Conservation (phyloP, 2,329 filamentous ascomycete genomes). For the Fusarium brevicatenulatum region DNA sequence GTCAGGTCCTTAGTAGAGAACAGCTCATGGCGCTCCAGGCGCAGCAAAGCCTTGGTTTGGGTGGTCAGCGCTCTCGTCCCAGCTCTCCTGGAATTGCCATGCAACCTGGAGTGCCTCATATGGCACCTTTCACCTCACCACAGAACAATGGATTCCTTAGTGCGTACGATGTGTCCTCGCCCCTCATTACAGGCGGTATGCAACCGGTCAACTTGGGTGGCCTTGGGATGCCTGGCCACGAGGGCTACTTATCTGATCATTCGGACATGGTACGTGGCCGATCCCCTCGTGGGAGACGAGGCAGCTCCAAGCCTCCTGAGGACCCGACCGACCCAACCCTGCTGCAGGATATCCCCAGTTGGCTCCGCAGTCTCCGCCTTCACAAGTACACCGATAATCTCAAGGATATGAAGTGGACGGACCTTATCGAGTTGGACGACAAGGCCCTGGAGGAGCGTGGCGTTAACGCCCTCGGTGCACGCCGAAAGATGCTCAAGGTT, state of each 20-base stretch:
- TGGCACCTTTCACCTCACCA: slow-evolving; percentile 82
- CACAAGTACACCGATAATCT: slow-evolving; percentile 99
- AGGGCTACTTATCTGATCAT: slow-evolving; percentile 93
- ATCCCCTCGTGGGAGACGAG: slow-evolving; percentile 89
- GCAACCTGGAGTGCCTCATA: slow-evolving; percentile 70
- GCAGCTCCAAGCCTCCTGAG: slow-evolving; percentile 96
- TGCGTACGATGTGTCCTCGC: slow-evolving; percentile 81
- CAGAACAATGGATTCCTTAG: slow-evolving; percentile 95
- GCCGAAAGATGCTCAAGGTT: slow-evolving; percentile 98
- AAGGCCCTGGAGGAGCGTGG: slow-evolving; percentile 91
- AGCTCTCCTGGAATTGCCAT: slow-evolving; percentile 89
- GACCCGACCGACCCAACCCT: slow-evolving; percentile 92
- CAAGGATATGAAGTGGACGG: slow-evolving; percentile 97
- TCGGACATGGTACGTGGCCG: slow-evolving; percentile 90
- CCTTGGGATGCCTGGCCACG: slow-evolving; percentile 75
- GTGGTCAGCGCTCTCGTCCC: slow-evolving; percentile 82
- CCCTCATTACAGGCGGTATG: slow-evolving; percentile 77
- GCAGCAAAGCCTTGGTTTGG: slow-evolving; percentile 69
- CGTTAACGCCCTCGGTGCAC: slow-evolving; percentile 92
- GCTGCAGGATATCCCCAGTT: slow-evolving; percentile 93
- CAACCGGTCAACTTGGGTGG: slow-evolving; percentile 76
- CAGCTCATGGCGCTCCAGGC: slow-evolving; percentile 85
- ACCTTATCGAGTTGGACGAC: slow-evolving; percentile 90
- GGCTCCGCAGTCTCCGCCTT: slow-evolving; percentile 91
- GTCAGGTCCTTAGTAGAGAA: slow-evolving; percentile 85